These are phyloP conservation scores for Syncephalastrum racemosum DNA, from an alignment of 371 early-diverging fungal species.

Conservation along the genomic window DNA sequence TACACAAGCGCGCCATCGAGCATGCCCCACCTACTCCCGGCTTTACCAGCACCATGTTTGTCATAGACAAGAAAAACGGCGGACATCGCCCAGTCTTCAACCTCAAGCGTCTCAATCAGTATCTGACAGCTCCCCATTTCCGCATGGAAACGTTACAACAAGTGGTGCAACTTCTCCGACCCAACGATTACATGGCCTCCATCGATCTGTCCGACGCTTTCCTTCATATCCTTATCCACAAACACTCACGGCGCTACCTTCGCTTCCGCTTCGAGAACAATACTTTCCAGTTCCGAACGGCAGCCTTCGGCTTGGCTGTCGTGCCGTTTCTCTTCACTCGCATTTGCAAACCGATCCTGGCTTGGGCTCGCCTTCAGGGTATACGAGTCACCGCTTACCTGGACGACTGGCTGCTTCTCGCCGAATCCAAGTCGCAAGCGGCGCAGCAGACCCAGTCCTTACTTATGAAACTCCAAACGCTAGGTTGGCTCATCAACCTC, in stretches of 20 bases:
- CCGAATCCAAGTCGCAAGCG: slow-evolving; percentile 5
- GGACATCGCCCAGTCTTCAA: slow-evolving; percentile 25
- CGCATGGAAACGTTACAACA: slow-evolving; percentile 25
- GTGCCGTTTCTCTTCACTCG: slow-evolving; percentile 35
- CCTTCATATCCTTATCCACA: slow-evolving; percentile 18
- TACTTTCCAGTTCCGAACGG: slow-evolving; percentile 26
- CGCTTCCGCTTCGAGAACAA: slow-evolving; percentile 22
- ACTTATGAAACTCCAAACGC: no score
- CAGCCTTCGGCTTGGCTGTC: slow-evolving; percentile 32
- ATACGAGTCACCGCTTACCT: slow-evolving; percentile 25
- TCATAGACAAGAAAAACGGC: slow-evolving; percentile 22
- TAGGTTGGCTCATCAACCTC: slow-evolving; percentile 21
- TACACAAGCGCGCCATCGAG: slow-evolving; percentile 9
- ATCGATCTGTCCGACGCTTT: slow-evolving; percentile 22
- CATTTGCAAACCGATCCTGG: slow-evolving; percentile 24
- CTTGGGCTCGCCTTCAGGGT: slow-evolving; percentile 21
- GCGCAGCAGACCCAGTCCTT: no score
- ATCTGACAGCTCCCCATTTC: slow-evolving; percentile 17
- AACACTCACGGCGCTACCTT: slow-evolving; percentile 16
- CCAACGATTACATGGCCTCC: slow-evolving; percentile 17
- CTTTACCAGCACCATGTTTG: slow-evolving; percentile 23
- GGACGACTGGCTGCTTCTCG: slow-evolving; percentile 27
- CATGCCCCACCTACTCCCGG: slow-evolving; percentile 5
- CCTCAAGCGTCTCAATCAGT: slow-evolving; percentile 20
- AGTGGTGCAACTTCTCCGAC: slow-evolving; percentile 16